These are phyloP conservation scores for Cubamyces lactineus DNA, from an alignment of 768 basidiomycete species.

Conservation along the genomic window DNA sequence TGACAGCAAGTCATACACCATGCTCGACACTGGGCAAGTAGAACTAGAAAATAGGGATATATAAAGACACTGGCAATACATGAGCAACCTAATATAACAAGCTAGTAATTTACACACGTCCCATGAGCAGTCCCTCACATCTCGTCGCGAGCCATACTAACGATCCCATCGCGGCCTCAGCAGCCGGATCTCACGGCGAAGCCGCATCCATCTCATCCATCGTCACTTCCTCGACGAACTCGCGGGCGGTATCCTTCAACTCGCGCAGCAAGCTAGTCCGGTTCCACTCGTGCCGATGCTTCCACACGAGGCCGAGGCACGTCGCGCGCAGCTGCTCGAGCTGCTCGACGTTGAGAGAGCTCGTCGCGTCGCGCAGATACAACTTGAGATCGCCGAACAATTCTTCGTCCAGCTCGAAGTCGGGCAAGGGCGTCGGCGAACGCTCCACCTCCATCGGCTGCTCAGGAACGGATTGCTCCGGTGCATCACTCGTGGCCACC, in stretches of 20 bases:
- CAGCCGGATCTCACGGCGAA: constrained; percentile 8
- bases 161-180: background rate
- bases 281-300: constrained; percentile 82
- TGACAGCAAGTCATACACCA: too few relatives aligned
- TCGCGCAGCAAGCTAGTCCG: constrained; percentile 65
- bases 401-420: constrained; percentile 67
- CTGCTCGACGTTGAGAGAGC: constrained; percentile 75
- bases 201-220: constrained; percentile 30
- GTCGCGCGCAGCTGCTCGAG: constrained; percentile 92
- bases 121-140: constrained; percentile 2
- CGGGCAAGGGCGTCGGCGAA: constrained; percentile 72
- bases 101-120: constrained; percentile 9
- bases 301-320: constrained; percentile 82
- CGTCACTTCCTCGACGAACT: constrained; percentile 69
- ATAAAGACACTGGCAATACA: constrained; percentile 17
- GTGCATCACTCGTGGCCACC: background rate
- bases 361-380: constrained; percentile 58
- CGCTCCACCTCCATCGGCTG: constrained; percentile 56
- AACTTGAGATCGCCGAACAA: constrained; percentile 52
- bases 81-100: constrained; percentile 17
- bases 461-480: constrained; percentile 25
- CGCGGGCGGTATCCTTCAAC: constrained; percentile 55
- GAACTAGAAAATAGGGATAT: background rate
- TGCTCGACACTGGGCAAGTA: background rate
- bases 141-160: background rate